A percentile compares a stretch with the other conserved stretches of the same genome.
Conservation (phyloP, 768 basidiomycete genomes). For the Termitomyces sp. region DNA sequence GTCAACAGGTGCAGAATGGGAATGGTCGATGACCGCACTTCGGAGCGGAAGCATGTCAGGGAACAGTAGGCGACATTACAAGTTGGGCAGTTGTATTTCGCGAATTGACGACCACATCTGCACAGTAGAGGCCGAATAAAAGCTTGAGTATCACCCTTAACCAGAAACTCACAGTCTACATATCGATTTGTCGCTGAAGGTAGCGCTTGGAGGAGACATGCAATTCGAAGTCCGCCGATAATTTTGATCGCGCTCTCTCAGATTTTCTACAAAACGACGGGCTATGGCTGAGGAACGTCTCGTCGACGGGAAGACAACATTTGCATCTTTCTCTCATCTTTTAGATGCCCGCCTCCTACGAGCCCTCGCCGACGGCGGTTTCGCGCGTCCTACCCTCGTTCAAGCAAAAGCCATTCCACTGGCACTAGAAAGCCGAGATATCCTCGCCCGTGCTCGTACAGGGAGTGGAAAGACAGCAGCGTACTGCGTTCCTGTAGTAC, state of each 20-base stretch:
- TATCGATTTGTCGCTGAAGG: constrained; percentile 24
- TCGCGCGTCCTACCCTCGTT: constrained; percentile 88
- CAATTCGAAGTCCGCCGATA: constrained; percentile 24
- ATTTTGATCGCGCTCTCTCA: constrained; percentile 14
- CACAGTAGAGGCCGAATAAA: background rate
- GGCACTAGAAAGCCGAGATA: constrained; percentile 84
- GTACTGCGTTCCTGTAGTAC: constrained; percentile 87
- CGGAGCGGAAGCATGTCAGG: constrained; percentile 71
- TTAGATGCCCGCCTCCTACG: constrained; percentile 85
- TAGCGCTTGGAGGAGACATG: constrained; percentile 16
- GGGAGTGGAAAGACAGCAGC: constrained; percentile 98
- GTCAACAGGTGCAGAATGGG: constrained; percentile 4
- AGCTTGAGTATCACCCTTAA: constrained; percentile 2
- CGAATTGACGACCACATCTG: constrained; percentile 74
- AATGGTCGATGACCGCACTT: constrained; percentile 41
- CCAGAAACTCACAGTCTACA: constrained; percentile 42
- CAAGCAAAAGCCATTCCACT: constrained; percentile 92
- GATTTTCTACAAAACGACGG: background rate
- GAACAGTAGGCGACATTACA: constrained; percentile 86
- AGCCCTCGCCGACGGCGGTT: constrained; percentile 86
- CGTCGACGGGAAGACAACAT: constrained; percentile 47
- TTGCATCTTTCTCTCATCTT: constrained; percentile 66
- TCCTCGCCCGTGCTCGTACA: constrained; percentile 91
- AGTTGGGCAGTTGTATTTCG: constrained; percentile 77
- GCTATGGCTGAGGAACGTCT: constrained; percentile 44